Evolutionary conservation across 75 land plant species (phyloP), one percentile per base, ranked within the genome.

Genomic region (Picea sitchensis): DNA sequence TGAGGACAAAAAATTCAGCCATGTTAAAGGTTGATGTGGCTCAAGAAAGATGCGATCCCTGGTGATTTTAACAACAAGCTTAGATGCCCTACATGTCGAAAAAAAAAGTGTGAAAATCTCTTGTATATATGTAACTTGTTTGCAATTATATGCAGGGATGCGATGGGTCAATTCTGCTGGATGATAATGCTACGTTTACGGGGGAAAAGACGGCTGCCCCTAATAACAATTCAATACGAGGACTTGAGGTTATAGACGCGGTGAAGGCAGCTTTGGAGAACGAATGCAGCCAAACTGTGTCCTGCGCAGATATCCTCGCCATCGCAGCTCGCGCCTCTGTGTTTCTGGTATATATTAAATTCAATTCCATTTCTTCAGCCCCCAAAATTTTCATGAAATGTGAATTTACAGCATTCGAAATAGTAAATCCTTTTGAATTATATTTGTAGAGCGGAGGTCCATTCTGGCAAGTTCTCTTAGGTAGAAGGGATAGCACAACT

Each of bases 401-500:
- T 59, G 36, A 12, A 9, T 18, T 14, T 58, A 20, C 4, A 63
- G 14, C 7, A 12, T 20, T 30, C 2, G 17, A 32, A 57, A 5
- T 71, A 36, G 54, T 0, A 13, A 6, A 8, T 41, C 61, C 20
- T 17, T 26, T 21, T 18, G 4, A 65, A 51, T 38, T 74, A 68
- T 44, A 62, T 41, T 26, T 82, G 71, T 72, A 93, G 92, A 84
- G 87, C 58, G 92, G 92, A 67, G 95, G 92, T n/a, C 88, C 84
- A n/a, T 47, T 78, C 6, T 92, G 92, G 95, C 75, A 44, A 15
- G 92, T 94, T 18, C 61, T 73, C 12, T 78, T 94, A 4, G 96
- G 96, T 17, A 87, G 96, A 82, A 85, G 89, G 51, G 96, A 94
- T 71, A 86, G 91, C 68, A 14, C 80, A 36, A 81, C 84, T 13